Evolutionary conservation across 805 yeast genomes (phyloP), one percentile per base, ranked within the genome.

Genomic region (Metschnikowia colocasiae): DNA sequence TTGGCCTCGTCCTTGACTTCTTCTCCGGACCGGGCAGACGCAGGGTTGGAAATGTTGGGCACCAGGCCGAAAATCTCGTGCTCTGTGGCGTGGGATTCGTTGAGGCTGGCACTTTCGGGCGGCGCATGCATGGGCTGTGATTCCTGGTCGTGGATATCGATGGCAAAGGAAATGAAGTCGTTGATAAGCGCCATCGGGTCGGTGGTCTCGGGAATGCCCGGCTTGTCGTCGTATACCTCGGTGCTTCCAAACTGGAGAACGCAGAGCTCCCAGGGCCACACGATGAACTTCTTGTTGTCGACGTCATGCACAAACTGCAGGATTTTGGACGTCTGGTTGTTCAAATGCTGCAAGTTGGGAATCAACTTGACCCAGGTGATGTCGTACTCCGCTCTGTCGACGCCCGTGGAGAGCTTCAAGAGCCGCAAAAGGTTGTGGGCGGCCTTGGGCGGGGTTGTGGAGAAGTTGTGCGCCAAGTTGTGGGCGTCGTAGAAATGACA

Each of bases 231-330:
- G 4, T 32, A 16, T 10, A 15, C 27, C 30, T 54, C 50, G 23
- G 49, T 46, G 37, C 49, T 52, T 7, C 71, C 78, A 46, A 74
- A 67, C 58, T 86, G 94, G 4, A 80, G 68, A 47, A 79, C 69
- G 56, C 91, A 83, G 18, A 86, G 65, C 39, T 77, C 79, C 56
- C 83, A 65, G 0, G 95, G 95, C 95, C 95, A 87, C 37, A 80
- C 63, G 1, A 86, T 76, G 46, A 72, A 80, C 56, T 82, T 82
- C 23, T 70, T 71, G 53, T 77, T 78, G 26, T 70, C 73, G 3
- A 79, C 80, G 0, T 74, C 68, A 54, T 75, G 79, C 39, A 82
- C 68, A 60, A 78, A 85, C 20, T 73, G 70, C 10, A 89, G 70
- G 2, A 86, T 74, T 9, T 71, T 71, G 0, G 90, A 82, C 0